phyloP scores from a whole-genome alignment of 805 yeast genomes.

The Wickerhamiella shivajii region DNA sequence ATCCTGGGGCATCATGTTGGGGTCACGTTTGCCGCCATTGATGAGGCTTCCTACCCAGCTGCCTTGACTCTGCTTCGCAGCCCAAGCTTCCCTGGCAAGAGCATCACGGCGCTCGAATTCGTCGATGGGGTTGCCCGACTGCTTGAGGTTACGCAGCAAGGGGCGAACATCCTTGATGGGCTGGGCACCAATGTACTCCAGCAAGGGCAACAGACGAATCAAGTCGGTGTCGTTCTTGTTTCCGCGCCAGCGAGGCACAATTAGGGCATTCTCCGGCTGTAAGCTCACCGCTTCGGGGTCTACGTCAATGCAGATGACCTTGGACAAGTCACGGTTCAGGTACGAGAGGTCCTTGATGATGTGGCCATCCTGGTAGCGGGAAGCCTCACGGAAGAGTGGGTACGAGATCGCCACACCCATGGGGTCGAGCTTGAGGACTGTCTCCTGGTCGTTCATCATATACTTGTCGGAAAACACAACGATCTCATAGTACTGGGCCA shows the following conservation, averaged over 20 bases:
- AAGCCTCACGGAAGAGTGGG: slow-evolving; percentile 80
- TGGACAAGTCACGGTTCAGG: slow-evolving; percentile 79
- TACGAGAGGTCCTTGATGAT: slow-evolving; percentile 78
- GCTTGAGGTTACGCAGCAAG: slow-evolving; percentile 55
- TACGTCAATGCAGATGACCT: slow-evolving; percentile 67
- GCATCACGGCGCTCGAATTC: slow-evolving; percentile 74
- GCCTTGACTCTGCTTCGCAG: slow-evolving; percentile 19
- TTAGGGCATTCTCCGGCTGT: slow-evolving; percentile 92
- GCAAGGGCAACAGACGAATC: slow-evolving; percentile 72
- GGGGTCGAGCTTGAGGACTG: slow-evolving; percentile 84
- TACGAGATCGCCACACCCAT: slow-evolving; percentile 77
- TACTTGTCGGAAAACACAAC: slow-evolving; percentile 79
- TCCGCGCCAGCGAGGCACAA: slow-evolving; percentile 79
- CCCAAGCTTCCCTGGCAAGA: slow-evolving; percentile 40
- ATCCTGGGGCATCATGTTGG: slow-evolving; percentile 75
- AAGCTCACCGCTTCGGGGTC: slow-evolving; percentile 54
- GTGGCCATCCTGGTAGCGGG: slow-evolving; percentile 77
- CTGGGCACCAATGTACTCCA: slow-evolving; percentile 89
- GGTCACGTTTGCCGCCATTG: slow-evolving; percentile 35
- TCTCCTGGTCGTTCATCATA: slow-evolving; percentile 70
- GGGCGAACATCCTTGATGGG: slow-evolving; percentile 81
- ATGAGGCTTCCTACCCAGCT: slow-evolving; percentile 46
- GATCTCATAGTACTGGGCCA: slow-evolving; percentile 91
- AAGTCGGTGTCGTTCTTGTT: slow-evolving; percentile 60
- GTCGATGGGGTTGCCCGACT: slow-evolving; percentile 42